These are phyloP conservation scores for Hibiscus tridactylites DNA, from an alignment of 345 rosid species.

Conservation along the genomic window DNA sequence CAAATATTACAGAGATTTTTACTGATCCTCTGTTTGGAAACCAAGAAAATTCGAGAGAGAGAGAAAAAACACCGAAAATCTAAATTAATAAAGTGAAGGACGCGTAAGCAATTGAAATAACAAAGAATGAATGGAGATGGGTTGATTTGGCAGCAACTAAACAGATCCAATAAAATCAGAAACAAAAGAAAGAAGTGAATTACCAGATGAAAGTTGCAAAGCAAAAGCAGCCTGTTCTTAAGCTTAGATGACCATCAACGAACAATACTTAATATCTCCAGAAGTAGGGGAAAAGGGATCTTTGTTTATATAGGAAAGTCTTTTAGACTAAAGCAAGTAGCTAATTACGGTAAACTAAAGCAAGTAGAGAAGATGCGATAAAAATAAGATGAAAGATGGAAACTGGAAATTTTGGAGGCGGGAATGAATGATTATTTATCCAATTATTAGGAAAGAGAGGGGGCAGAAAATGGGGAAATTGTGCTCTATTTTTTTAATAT, in stretches of 20 bases:
- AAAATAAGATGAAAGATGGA: not conserved
- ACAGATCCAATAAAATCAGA: not conserved
- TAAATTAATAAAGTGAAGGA: not conserved
- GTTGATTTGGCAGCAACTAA: slow-evolving; percentile 16
- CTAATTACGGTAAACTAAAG: not conserved
- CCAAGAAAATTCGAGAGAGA: slow-evolving; percentile 15
- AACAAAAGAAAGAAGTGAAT: not conserved
- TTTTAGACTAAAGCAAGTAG: not conserved
- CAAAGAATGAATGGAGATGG: not conserved
- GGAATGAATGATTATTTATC: not conserved
- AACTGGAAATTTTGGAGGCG: not conserved
- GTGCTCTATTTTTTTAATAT: too few species aligned
- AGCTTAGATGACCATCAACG: slow-evolving; percentile 69
- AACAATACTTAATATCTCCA: slow-evolving; percentile 5
- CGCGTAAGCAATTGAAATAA: not conserved
- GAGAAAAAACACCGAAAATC: not conserved
- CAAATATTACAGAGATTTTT: not conserved
- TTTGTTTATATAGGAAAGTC: not conserved
- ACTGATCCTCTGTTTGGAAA: slow-evolving; percentile 9
- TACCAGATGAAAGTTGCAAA: slow-evolving; percentile 12
- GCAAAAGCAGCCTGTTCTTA: not conserved
- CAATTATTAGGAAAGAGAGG: not conserved
- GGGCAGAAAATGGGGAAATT: too few species aligned
- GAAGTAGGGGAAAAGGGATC: not conserved
- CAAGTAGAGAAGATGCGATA: too few species aligned